Base-by-base conservation (phyloP, 768 basidiomycete genomes). In the Macrolepiota dolichaula region DNA sequence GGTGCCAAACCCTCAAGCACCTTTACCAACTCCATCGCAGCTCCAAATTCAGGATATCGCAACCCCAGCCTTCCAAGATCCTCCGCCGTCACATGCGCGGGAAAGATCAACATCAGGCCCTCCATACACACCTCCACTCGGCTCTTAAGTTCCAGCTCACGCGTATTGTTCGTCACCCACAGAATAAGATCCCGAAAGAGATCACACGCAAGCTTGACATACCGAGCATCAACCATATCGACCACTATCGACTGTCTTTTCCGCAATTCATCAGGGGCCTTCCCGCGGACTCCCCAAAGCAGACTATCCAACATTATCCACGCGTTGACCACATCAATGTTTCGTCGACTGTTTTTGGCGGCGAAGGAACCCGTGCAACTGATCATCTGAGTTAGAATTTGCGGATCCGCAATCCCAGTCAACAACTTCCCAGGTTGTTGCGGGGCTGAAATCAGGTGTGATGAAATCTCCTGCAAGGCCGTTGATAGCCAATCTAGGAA, bases 401-500 rank as follows among this genome's bases (percentile, higher is more conserved):
- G 71, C 22, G 64, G 62, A 27, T 68, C 62, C 4, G 51, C 62
- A 25, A 52, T 62, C 15, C 51, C 57, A 3, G 44, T 57, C 61
- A 17, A 60, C 37, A 12, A 58, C 51, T 4, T 62, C 12, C 47
- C 25, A 55, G 17, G 59, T 36, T 29, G 63, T 55, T 15, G 61
- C 9, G 29, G 29, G 7, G 15, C 49, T 49, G 10, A 63, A 32
- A 24, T 61, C 37, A n/a, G 60, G 17, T 57, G 42, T 0, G 64
- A 63, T 22, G 64, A 64, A 17, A 70, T 65, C 19, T 70, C 69
- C 57, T 72, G 70, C 24, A 74, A 52, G 12, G 69, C 69, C 42
- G 71, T 65, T 4, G 69, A 69, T 29, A 73, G 66, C 72, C 71
- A 73, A 60, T 74, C 73, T 27, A 70, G 70, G 63, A 74, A 73